phyloP scores from a whole-genome alignment of 352 stramenopile genomes.

The Bremia lactucae region DNA sequence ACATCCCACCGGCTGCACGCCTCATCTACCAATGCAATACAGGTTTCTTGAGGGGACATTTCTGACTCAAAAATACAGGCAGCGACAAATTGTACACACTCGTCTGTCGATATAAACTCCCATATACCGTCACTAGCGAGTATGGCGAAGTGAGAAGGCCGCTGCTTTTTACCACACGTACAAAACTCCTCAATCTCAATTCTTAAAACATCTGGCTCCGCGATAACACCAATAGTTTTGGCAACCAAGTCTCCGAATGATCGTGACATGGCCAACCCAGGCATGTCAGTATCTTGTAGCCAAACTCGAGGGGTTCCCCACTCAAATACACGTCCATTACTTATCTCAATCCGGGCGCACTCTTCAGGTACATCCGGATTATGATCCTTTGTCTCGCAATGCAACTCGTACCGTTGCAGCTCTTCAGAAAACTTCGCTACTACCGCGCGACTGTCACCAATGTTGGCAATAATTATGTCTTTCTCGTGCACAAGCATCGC shows the following conservation, averaged over 20 bases:
- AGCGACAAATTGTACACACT: slow-evolving; percentile 57
- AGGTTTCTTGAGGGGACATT: slow-evolving; percentile 56
- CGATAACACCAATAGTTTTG: slow-evolving; percentile 67
- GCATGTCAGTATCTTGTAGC: slow-evolving; percentile 79
- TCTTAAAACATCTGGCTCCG: slow-evolving; percentile 46
- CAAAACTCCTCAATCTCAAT: slow-evolving; percentile 30
- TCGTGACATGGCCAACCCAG: slow-evolving; percentile 75
- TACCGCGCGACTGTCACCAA: slow-evolving; percentile 65
- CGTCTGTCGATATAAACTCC: slow-evolving; percentile 71
- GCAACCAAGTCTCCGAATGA: slow-evolving; percentile 73
- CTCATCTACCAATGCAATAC: slow-evolving; percentile 55
- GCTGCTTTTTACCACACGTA: slow-evolving; percentile 7
- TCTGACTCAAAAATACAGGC: slow-evolving; percentile 30
- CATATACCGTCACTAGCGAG: slow-evolving; percentile 77
- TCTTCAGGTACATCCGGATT: slow-evolving; percentile 68
- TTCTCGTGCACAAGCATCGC: slow-evolving; percentile 43
- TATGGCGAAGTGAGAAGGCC: slow-evolving; percentile 45
- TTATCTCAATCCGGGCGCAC: slow-evolving; percentile 48
- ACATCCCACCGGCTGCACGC: slow-evolving; percentile 62
- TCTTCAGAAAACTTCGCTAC: slow-evolving; percentile 30
- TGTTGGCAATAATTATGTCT: slow-evolving; percentile 60
- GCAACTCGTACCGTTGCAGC: slow-evolving; percentile 31
- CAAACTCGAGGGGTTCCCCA: slow-evolving; percentile 72
- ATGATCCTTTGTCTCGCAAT: slow-evolving; percentile 66
- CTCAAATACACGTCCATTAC: slow-evolving; percentile 74